Evolutionary conservation across 176 grass and related monocot genomes (phyloP), one percentile per base, ranked within the genome.

Genomic region (Poa pratensis): DNA sequence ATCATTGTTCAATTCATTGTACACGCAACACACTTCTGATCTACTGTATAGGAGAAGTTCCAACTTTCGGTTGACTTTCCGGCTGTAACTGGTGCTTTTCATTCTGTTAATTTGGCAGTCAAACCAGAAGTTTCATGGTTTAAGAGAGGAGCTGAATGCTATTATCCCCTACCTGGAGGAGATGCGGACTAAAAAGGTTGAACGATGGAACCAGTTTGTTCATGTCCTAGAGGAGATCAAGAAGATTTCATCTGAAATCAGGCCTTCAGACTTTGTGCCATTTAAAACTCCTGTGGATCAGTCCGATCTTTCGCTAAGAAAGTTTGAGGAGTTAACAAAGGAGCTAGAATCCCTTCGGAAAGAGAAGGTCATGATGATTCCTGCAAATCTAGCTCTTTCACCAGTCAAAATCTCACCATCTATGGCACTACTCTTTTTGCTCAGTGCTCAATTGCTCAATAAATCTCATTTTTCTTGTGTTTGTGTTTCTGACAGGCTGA

Each of bases 191-290:
- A 90, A 86, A 69, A 97, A 92, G 86, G 66, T 76, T 23, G 95
- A 95, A 78, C 83, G 95, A 93, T 93, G 87, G 82, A 80, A 84
- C 43, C 92, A 95, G 64, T 97, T 97, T 91, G 71, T 97, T 32
- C 76, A 83, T 75, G 87, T 97, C 76, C 93, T 91, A 26, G 87
- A 97, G 67, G 87, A 90, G 65, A 97, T 93, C 67, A 87, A 87
- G 76, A 97, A 93, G 79, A 86, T 97, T 79, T 81, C 85, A 69
- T 34, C 82, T 80, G 93, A 95, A 85, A 93, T 97, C 60, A 86
- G 76, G 66, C 63, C 89, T 66, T 37, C 89, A 61, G 85, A 86
- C 57, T 93, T 66, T 88, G 84, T 45, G 55, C 89, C 86, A 39
- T 91, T 90, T n/a, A 89, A 82, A 78, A 40, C 86, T 64, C 87